phyloP scores from a whole-genome alignment of 2,329 filamentous ascomycete genomes.

The Colletotrichum sp. region DNA sequence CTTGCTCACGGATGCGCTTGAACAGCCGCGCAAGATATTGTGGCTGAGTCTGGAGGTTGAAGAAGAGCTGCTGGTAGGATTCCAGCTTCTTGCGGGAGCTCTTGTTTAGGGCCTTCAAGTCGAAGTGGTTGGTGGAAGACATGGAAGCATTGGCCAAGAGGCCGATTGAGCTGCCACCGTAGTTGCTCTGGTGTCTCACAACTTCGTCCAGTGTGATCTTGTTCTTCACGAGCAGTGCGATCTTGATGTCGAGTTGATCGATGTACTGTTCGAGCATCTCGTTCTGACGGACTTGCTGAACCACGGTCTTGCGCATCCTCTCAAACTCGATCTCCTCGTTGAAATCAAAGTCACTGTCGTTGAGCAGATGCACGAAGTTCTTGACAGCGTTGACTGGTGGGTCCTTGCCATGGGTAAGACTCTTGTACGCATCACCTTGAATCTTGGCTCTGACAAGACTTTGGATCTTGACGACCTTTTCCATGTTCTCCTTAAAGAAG shows the following conservation, averaged over 20 bases:
- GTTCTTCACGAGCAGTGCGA: conserved; percentile 97
- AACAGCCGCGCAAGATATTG: conserved; percentile 93
- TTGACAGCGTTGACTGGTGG: conserved; percentile 96
- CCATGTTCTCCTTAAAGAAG: conserved; percentile 96
- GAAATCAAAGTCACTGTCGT: conserved; percentile 98
- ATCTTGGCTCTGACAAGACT: conserved; percentile 95
- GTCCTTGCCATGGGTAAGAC: conserved; percentile 93
- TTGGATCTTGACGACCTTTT: conserved; percentile 98
- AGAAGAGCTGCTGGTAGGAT: conserved; percentile 97
- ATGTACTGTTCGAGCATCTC: conserved; percentile 98
- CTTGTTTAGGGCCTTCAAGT: conserved; percentile 97
- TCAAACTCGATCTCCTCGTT: conserved; percentile 99
- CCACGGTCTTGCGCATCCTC: conserved; percentile 90
- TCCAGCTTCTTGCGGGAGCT: conserved; percentile 94
- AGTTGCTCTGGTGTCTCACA: conserved; percentile 94
- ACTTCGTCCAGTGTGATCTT: conserved; percentile 99
- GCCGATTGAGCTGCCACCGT: conserved; percentile 85
- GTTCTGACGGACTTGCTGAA: conserved; percentile 96
- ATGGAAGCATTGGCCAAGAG: conserved; percentile 90
- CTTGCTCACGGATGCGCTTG: conserved; percentile 80
- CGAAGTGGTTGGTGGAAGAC: conserved; percentile 88
- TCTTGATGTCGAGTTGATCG: conserved; percentile 98
- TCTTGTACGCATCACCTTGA: conserved; percentile 98
- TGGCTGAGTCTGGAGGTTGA: conserved; percentile 94
- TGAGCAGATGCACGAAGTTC: conserved; percentile 96